Base-by-base conservation (phyloP, 2,329 filamentous ascomycete genomes). In the Cadophora gregata region DNA sequence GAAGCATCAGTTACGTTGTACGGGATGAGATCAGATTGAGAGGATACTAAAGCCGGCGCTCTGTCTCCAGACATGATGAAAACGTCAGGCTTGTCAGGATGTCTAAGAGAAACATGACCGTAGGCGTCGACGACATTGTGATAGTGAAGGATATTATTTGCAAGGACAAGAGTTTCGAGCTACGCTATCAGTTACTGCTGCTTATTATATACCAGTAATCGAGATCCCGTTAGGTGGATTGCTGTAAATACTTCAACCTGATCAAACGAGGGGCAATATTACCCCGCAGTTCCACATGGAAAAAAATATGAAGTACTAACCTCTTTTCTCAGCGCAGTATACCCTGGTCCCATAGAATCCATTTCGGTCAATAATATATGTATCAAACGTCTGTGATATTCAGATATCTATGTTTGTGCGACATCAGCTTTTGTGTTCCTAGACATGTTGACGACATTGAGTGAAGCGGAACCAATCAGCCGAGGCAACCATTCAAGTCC, bases 81-180 rank as follows among this genome's bases (percentile, higher is more conserved):
- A 56, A 78, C 76, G 2, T 79, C 74, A 1, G 79, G 72, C 10
- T 84, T 80, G 42, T 74, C 62, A 0, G 84, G 84, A 64, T 84
- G 81, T 6, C 85, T 80, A 24, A 85, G 78, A 1, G 84, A 85
- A 14, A 87, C 77, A 69, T 87, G 85, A 21, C 85, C 84, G 70
- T 83, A 87, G 0, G 82, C 84, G 65, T 86, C 85, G 42, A 87
- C 73, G 8, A 86, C 78, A 56, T 77, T 77, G 59, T 86, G 78
- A 64, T 82, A 73, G 73, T 86, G 82, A 0, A 87, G 81, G 60
- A 86, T 86, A 72, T 85, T 84, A 66, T 79, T 80, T 45, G 81
- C 83, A 4, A 78, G 78, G 25, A 85, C 81, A 38, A 84, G 71
- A n/a, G n/a, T 65, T 59, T 68, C 55, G 3, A 63, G 59, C 61